A percentile compares a stretch with the other conserved stretches of the same genome.
Conservation (phyloP, 2,329 filamentous ascomycete genomes). For the Fusarium hostae region DNA sequence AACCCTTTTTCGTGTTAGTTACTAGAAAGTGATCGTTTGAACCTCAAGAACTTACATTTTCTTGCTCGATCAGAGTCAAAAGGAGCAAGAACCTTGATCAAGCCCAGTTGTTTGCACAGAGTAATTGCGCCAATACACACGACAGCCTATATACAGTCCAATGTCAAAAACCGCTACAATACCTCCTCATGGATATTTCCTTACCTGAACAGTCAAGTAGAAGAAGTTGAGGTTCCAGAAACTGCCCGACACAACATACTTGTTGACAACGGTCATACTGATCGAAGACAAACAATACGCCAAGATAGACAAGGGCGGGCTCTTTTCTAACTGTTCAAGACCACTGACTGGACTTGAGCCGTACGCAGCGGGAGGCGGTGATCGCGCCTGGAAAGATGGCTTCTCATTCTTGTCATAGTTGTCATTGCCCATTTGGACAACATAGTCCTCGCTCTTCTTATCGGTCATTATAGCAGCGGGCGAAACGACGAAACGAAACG, state of each 20-base stretch:
- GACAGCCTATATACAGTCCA: constrained; percentile 69
- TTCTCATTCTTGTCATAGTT: constrained; percentile 61
- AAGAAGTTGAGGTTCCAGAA: constrained; percentile 98
- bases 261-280: constrained; percentile 99
- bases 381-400: constrained; percentile 59
- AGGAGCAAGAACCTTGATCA: constrained; percentile 83
- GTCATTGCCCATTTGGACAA: constrained; percentile 75
- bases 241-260: constrained; percentile 92
- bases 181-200: constrained; percentile 38
- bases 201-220: constrained; percentile 90
- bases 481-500: constrained; percentile 43
- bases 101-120: constrained; percentile 79
- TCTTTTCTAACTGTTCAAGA: constrained; percentile 70
- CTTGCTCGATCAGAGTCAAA: constrained; percentile 91
- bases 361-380: constrained; percentile 31
- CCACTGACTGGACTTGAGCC: constrained; percentile 20
- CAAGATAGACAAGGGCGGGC: constrained; percentile 81
- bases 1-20: constrained; percentile 74
- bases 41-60: constrained; percentile 74
- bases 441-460: constrained; percentile 88
- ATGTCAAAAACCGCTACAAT: constrained; percentile 11
- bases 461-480: constrained; percentile 72
- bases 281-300: constrained; percentile 97
- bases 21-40: background rate
- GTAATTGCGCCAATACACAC: constrained; percentile 90